phyloP scores from a whole-genome alignment of 371 early-diverging fungal species.

The Lichtheimia hyalospora region DNA sequence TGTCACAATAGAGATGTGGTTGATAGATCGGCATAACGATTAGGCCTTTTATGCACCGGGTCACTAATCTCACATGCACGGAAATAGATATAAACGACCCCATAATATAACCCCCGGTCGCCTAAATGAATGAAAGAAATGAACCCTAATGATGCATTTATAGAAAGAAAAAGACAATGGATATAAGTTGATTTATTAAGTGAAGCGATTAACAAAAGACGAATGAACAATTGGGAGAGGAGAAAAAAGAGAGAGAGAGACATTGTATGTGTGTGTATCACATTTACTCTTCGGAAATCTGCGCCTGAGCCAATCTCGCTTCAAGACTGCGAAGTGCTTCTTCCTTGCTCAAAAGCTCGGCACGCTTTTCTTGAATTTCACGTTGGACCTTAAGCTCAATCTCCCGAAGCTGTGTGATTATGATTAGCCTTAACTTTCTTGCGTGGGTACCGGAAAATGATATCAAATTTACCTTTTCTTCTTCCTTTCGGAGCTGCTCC shows the following conservation, averaged over 20 bases:
- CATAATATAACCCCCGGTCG: too few relatives aligned
- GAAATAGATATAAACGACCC: too few relatives aligned
- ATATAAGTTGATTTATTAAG: too few relatives aligned
- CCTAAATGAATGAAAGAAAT: neutral
- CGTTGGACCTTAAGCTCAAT: constrained; percentile 61
- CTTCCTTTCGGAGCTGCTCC: constrained; percentile 64
- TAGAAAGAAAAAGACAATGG: neutral
- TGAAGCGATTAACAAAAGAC: too few relatives aligned
- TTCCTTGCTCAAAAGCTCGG: constrained; percentile 59
- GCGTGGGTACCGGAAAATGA: neutral
- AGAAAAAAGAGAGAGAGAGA: neutral
- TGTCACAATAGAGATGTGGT: too few relatives aligned
- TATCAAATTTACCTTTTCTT: constrained; percentile 50
- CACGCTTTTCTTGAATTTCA: constrained; percentile 61
- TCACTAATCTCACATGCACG: too few relatives aligned
- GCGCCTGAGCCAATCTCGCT: constrained; percentile 50
- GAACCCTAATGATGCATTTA: neutral
- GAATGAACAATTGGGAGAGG: too few relatives aligned
- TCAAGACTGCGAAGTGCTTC: constrained; percentile 60
- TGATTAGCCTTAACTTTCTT: neutral
- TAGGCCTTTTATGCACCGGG: constrained; percentile 8
- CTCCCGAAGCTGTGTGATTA: constrained; percentile 47
- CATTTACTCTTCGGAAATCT: constrained; percentile 33
- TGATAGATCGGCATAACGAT: constrained; percentile 4
- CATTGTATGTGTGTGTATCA: neutral